Conservation (phyloP, 768 basidiomycete genomes). For the Amanita muscaria region DNA sequence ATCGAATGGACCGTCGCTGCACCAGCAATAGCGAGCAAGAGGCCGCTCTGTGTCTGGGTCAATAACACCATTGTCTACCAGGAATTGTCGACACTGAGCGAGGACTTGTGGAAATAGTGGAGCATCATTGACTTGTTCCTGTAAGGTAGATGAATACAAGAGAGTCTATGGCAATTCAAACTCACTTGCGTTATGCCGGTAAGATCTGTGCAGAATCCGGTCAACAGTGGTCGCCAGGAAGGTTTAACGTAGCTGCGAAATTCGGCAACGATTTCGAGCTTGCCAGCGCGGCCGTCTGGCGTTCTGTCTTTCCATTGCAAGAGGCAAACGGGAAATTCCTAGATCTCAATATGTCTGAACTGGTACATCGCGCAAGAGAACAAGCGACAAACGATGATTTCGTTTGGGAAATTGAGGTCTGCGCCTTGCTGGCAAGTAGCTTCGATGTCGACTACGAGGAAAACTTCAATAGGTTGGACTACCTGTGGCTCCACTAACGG, state of each 20-base stretch:
- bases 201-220: slow-evolving; percentile 75
- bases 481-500: slow-evolving; percentile 11
- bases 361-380: slow-evolving; percentile 1
- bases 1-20: slow-evolving; percentile 78
- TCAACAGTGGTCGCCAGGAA: slow-evolving; percentile 75
- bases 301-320: slow-evolving; percentile 71
- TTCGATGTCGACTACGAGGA: slow-evolving; percentile 86
- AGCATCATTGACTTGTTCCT: slow-evolving; percentile 76
- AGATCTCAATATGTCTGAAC: too few species aligned
- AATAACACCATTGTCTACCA: slow-evolving; percentile 64
- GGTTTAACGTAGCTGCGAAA: slow-evolving; percentile 87
- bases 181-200: slow-evolving; percentile 92
- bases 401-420: slow-evolving; percentile 82
- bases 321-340: slow-evolving; percentile 94
- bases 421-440: slow-evolving; percentile 68
- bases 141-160: slow-evolving; percentile 7
- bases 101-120: slow-evolving; percentile 70
- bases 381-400: slow-evolving; percentile 73
- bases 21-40: slow-evolving; percentile 68
- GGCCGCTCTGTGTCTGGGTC: slow-evolving; percentile 46
- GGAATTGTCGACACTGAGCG: slow-evolving; percentile 51
- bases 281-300: slow-evolving; percentile 38
- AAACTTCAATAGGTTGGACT: slow-evolving; percentile 57
- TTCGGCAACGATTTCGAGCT: slow-evolving; percentile 65
- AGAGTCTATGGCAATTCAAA: too few species aligned